Conservation (phyloP, 2,329 filamentous ascomycete species). For the Fusarium mangiferae region DNA sequence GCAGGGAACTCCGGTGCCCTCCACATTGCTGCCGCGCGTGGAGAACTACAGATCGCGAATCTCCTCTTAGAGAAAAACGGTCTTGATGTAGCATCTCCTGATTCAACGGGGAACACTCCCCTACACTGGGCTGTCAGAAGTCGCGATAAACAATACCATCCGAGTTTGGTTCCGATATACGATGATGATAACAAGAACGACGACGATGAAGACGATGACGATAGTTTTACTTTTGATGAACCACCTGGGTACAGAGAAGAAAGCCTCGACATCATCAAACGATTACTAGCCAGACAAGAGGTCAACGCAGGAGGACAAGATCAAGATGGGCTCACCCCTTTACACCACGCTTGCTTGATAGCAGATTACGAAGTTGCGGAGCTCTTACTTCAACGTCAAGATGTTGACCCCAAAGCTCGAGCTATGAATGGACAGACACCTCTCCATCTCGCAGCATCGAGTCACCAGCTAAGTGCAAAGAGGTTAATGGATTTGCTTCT, state of each 20-base stretch:
- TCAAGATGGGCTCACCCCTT: not conserved
- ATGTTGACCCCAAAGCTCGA: not conserved
- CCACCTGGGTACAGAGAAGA: not conserved
- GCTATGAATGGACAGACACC: not conserved
- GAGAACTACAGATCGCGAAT: not conserved
- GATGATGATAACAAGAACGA: not conserved
- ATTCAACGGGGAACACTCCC: not conserved
- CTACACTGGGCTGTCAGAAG: conserved; percentile 15
- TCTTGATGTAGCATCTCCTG: not conserved
- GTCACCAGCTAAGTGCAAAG: not conserved
- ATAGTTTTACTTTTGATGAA: not conserved
- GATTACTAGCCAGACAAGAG: not conserved
- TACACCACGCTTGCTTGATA: conserved; percentile 2
- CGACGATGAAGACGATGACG: not conserved
- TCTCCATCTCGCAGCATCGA: conserved; percentile 5
- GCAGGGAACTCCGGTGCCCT: not conserved
- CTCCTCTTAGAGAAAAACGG: conserved; percentile 1
- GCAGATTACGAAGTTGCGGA: not conserved
- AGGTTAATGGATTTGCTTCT: conserved; percentile 4
- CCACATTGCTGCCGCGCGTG: not conserved
- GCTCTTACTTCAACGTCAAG: conserved; percentile 2
- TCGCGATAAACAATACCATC: not conserved
- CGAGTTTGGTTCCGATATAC: not conserved
- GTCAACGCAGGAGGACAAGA: not conserved
- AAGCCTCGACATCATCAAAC: conserved; percentile 4